Percentiles rank a stretch among this genome's conserved stretches.
Evolutionary conservation across 2,329 filamentous ascomycete genomes (phyloP).

Genomic region (Lithohypha guttulata): DNA sequence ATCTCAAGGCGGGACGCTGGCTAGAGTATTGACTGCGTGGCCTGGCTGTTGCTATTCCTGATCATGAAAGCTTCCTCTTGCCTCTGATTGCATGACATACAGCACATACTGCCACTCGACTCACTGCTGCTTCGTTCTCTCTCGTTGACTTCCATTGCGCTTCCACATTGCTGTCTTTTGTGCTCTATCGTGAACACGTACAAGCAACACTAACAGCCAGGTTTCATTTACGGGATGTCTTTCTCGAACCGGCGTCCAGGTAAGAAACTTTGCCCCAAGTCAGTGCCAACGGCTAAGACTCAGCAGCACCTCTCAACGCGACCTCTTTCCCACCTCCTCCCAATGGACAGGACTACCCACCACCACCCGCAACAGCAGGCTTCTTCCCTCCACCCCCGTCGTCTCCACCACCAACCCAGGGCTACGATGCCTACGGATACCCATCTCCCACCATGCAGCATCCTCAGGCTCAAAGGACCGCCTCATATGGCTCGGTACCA

Average conservation of each 20-base stretch:
- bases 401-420: constrained; percentile 18
- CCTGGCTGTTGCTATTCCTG: not conserved
- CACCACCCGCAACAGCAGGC: constrained; percentile 19
- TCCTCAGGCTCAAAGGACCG: constrained; percentile 18
- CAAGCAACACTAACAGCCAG: too few relatives aligned
- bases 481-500: constrained; percentile 18
- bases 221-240: too few relatives aligned
- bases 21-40: not conserved
- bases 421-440: constrained; percentile 7
- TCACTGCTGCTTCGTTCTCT: too few relatives aligned
- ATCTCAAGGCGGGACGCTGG: constrained; percentile 4
- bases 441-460: constrained; percentile 18
- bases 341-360: constrained; percentile 13
- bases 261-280: too few relatives aligned
- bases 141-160: too few relatives aligned
- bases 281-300: too few relatives aligned
- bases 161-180: too few relatives aligned
- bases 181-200: too few relatives aligned
- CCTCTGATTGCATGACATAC: not conserved
- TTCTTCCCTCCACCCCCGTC: constrained; percentile 19
- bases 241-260: too few relatives aligned
- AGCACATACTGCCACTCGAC: not conserved
- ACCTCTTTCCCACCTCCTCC: constrained; percentile 23
- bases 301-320: constrained; percentile 3
- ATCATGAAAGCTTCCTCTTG: not conserved